These are phyloP conservation scores for Yarrowia phangngaensis DNA, from an alignment of 805 yeast genomes.

Conservation along the genomic window DNA sequence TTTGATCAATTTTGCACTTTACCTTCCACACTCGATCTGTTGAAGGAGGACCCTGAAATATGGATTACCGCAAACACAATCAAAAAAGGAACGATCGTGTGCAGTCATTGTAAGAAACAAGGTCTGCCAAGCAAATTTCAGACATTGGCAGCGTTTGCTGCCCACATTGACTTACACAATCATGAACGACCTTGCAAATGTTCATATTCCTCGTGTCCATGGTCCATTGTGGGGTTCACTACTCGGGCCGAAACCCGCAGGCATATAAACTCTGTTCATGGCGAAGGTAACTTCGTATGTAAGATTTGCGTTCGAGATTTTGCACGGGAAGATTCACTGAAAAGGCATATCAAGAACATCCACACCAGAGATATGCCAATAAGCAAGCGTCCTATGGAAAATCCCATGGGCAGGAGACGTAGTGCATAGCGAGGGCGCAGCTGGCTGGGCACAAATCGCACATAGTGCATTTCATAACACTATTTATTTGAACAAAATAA, in stretches of 20 bases:
- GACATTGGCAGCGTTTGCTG: conserved; percentile 15
- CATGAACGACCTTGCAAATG: conserved; percentile 17
- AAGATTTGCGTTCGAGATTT: conserved; percentile 1
- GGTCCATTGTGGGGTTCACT: conserved; percentile 20
- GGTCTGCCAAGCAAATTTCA: conserved; percentile 5
- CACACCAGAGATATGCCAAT: too few species aligned
- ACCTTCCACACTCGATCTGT: conserved; percentile 1
- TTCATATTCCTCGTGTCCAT: conserved; percentile 1
- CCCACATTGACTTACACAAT: conserved; percentile 3
- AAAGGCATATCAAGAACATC: conserved; percentile 4
- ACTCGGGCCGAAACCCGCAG: conserved; percentile 5
- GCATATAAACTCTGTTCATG: conserved; percentile 12
- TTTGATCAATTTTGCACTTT: conserved; percentile 5
- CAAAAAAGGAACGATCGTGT: conserved; percentile 13
- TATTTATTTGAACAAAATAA: too few species aligned
- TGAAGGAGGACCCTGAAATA: conserved; percentile 3
- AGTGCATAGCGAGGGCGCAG: too few species aligned
- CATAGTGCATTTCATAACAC: too few species aligned
- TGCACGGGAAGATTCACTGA: conserved; percentile 15
- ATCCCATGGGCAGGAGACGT: too few species aligned
- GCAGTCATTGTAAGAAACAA: conserved; percentile 6
- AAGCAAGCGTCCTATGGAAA: too few species aligned
- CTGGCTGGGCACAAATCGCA: too few species aligned
- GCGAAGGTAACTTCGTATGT: not conserved
- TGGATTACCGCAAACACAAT: conserved; percentile 9